A percentile compares a stretch with the other conserved stretches of the same genome.
phyloP scores from a whole-genome alignment of 2,329 filamentous ascomycete species.

The Venturia asperata region DNA sequence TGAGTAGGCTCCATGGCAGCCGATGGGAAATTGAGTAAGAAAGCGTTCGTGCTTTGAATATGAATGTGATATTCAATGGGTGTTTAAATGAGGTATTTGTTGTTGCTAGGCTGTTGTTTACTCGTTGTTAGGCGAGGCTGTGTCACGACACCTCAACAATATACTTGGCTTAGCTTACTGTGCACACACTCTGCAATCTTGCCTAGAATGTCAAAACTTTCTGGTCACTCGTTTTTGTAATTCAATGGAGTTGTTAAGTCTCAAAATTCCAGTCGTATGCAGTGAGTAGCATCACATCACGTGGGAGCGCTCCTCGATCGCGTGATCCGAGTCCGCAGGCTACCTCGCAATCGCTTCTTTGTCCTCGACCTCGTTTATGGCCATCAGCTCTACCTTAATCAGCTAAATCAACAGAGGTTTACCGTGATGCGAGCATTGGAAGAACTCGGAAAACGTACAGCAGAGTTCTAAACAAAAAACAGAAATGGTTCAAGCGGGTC shows the following conservation, averaged over 20 bases:
- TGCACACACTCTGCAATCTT: too few relatives aligned
- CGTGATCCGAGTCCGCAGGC: constrained; percentile 37
- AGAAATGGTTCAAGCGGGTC: constrained; percentile 46
- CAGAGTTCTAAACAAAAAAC: constrained; percentile 39
- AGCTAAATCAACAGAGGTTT: constrained; percentile 33
- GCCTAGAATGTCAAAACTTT: too few relatives aligned
- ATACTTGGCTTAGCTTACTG: neutral
- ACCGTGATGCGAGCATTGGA: constrained; percentile 37
- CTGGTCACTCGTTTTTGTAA: too few relatives aligned
- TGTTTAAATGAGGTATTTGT: neutral
- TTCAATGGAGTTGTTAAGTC: too few relatives aligned
- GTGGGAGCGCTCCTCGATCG: constrained; percentile 25
- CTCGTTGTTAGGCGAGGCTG: neutral
- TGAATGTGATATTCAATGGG: neutral
- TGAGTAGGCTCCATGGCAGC: constrained; percentile 5
- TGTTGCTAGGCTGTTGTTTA: neutral
- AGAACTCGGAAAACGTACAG: constrained; percentile 36
- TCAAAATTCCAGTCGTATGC: too few relatives aligned
- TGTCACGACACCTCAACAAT: constrained; percentile 2
- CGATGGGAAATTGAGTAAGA: too few relatives aligned
- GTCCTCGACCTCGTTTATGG: constrained; percentile 39
- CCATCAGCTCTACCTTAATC: constrained; percentile 37
- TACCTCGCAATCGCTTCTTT: constrained; percentile 40
- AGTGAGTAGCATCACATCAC: neutral
- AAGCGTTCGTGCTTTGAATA: too few relatives aligned